phyloP scores from a whole-genome alignment of 805 yeast genomes.

The Lachancea kluyveri region DNA sequence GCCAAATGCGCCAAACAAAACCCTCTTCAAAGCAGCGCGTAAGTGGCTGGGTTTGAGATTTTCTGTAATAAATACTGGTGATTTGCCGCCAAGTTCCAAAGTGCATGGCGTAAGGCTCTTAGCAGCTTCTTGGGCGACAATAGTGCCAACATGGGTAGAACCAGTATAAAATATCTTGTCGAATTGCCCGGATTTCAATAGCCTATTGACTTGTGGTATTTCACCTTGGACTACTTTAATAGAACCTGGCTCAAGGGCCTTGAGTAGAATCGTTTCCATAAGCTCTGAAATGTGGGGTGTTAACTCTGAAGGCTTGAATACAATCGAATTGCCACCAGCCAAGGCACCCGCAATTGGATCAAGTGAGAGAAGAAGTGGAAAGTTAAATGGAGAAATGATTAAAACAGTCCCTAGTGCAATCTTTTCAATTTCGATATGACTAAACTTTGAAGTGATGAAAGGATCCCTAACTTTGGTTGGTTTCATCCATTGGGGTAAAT shows the following conservation, averaged over 20 bases:
- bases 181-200: slow-evolving; percentile 52
- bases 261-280: slow-evolving; percentile 49
- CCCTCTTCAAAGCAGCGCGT: slow-evolving; percentile 48
- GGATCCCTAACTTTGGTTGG: slow-evolving; percentile 37
- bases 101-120: slow-evolving; percentile 72
- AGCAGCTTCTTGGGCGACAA: slow-evolving; percentile 79
- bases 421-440: slow-evolving; percentile 34
- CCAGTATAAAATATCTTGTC: slow-evolving; percentile 90
- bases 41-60: slow-evolving; percentile 40
- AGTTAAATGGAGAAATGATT: slow-evolving; percentile 42
- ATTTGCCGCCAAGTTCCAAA: slow-evolving; percentile 88
- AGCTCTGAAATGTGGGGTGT: slow-evolving; percentile 55
- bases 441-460: slow-evolving; percentile 28
- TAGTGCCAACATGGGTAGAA: slow-evolving; percentile 64
- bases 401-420: slow-evolving; percentile 61
- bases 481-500: slow-evolving; percentile 55
- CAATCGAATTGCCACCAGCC: slow-evolving; percentile 79
- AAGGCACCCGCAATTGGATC: slow-evolving; percentile 72
- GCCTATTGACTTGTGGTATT: slow-evolving; percentile 49
- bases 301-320: slow-evolving; percentile 69
- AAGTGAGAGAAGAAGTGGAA: slow-evolving; percentile 53
- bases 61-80: slow-evolving; percentile 69
- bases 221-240: slow-evolving; percentile 70
- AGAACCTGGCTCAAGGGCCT: slow-evolving; percentile 49
- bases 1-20: slow-evolving; percentile 69